phyloP scores from a whole-genome alignment of 208 protist genomes.

The Leishmania martiniquensis region DNA sequence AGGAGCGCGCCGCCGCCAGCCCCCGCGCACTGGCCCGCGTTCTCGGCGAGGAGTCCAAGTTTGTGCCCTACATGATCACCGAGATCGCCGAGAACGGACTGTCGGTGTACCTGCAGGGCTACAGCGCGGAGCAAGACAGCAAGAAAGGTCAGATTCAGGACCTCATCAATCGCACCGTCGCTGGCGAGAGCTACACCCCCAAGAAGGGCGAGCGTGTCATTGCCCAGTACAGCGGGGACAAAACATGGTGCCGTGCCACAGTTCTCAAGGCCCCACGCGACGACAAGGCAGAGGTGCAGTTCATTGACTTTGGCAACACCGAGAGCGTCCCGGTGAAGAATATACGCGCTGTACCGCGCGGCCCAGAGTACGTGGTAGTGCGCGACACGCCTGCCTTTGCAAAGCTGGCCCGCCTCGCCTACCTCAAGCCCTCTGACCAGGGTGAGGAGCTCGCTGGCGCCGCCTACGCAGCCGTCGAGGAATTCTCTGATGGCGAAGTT shows the following conservation, averaged over 20 bases:
- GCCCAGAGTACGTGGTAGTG: slow-evolving; percentile 70
- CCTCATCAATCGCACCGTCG: slow-evolving; percentile 53
- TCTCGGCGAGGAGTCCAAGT: slow-evolving; percentile 50
- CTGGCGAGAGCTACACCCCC: slow-evolving; percentile 23
- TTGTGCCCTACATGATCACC: slow-evolving; percentile 51
- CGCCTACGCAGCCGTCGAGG: slow-evolving; percentile 59
- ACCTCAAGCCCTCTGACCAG: slow-evolving; percentile 54
- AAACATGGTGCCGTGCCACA: slow-evolving; percentile 82
- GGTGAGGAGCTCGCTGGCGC: slow-evolving; percentile 42
- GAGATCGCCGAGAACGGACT: slow-evolving; percentile 79
- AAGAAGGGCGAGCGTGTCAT: slow-evolving; percentile 81
- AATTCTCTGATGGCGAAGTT: slow-evolving; percentile 76
- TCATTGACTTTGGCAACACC: slow-evolving; percentile 89
- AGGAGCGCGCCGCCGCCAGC: slow-evolving; percentile 50
- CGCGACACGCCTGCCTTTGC: slow-evolving; percentile 73
- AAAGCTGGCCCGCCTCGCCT: slow-evolving; percentile 68
- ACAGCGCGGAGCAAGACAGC: slow-evolving; percentile 41
- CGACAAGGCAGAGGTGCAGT: slow-evolving; percentile 64
- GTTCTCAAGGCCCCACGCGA: slow-evolving; percentile 55
- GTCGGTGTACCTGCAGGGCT: slow-evolving; percentile 76
- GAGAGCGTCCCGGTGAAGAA: slow-evolving; percentile 52
- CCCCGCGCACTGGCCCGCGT: slow-evolving; percentile 38
- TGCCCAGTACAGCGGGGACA: slow-evolving; percentile 76
- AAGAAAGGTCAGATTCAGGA: slow-evolving; percentile 56
- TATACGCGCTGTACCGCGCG: slow-evolving; percentile 68